These are phyloP conservation scores for Phaeosphaeria sp. DNA, from an alignment of 2,329 filamentous ascomycete genomes.

Conservation along the genomic window DNA sequence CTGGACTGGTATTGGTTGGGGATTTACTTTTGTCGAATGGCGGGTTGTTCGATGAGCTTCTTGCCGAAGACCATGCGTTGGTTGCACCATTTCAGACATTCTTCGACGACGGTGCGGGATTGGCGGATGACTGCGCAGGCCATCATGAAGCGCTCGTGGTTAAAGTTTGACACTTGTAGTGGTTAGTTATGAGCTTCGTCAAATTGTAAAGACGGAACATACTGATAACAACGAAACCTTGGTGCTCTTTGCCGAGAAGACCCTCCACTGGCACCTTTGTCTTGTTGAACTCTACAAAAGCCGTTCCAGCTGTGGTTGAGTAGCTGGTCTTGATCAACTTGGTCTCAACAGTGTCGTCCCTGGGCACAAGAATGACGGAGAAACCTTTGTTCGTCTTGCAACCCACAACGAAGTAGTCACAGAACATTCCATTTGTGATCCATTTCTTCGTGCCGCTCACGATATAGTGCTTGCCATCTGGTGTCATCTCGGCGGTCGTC, in stretches of 20 bases:
- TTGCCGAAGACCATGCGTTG: constrained; percentile 86
- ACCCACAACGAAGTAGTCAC: constrained; percentile 82
- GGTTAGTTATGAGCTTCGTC: not conserved
- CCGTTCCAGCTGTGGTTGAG: constrained; percentile 77
- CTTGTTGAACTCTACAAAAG: constrained; percentile 83
- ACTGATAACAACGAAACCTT: constrained; percentile 81
- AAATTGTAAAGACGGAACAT: constrained; percentile 7
- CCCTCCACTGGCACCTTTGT: constrained; percentile 83
- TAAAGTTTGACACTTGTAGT: constrained; percentile 74
- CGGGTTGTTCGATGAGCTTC: constrained; percentile 80
- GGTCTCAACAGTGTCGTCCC: constrained; percentile 76
- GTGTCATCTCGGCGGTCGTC: constrained; percentile 67
- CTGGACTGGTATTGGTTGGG: not conserved
- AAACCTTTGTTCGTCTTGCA: constrained; percentile 81
- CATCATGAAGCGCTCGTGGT: constrained; percentile 85
- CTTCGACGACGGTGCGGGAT: constrained; percentile 75
- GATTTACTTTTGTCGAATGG: constrained; percentile 76
- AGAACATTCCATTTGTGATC: constrained; percentile 83
- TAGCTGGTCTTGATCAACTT: constrained; percentile 82
- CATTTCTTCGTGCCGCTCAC: constrained; percentile 79
- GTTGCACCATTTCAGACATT: constrained; percentile 87
- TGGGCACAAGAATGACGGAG: constrained; percentile 76
- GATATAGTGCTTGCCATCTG: constrained; percentile 61
- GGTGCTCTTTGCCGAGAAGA: constrained; percentile 80
- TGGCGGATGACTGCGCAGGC: constrained; percentile 68